Percentiles rank a stretch among this genome's conserved stretches.
Evolutionary conservation across 2,329 filamentous ascomycete species (phyloP).

Genomic region (Stagonosporopsis cucurbitacearum): DNA sequence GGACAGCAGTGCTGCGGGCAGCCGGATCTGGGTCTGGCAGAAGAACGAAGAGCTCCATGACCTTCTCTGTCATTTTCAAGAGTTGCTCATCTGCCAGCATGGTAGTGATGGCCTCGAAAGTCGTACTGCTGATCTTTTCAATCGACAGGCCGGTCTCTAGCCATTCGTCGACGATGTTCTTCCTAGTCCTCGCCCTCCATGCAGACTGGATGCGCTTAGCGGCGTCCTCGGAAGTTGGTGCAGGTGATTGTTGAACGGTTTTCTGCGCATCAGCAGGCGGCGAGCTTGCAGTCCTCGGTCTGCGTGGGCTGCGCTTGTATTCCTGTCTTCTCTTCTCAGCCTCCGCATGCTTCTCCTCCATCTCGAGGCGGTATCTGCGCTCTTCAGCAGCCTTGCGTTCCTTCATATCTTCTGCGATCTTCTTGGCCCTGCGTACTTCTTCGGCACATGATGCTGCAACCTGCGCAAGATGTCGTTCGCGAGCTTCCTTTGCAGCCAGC

Average conservation of each 20-base stretch:
- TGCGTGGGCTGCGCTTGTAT: slow-evolving; percentile 62
- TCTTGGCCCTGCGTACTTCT: slow-evolving; percentile 82
- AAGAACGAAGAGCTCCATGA: slow-evolving; percentile 73
- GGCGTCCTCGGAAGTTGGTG: slow-evolving; percentile 66
- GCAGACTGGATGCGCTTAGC: slow-evolving; percentile 71
- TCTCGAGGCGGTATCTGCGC: slow-evolving; percentile 71
- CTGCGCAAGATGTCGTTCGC: slow-evolving; percentile 81
- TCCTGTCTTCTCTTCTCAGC: slow-evolving; percentile 72
- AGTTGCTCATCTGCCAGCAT: slow-evolving; percentile 72
- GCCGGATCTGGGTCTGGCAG: slow-evolving; percentile 63
- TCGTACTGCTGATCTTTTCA: slow-evolving; percentile 71
- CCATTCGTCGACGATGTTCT: slow-evolving; percentile 69
- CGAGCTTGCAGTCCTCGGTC: slow-evolving; percentile 63
- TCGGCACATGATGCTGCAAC: slow-evolving; percentile 82
- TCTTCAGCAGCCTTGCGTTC: slow-evolving; percentile 79
- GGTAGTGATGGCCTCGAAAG: slow-evolving; percentile 75
- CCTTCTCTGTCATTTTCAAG: slow-evolving; percentile 67
- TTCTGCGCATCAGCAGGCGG: slow-evolving; percentile 54
- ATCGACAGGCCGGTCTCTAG: slow-evolving; percentile 71
- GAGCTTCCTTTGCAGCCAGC: slow-evolving; percentile 76
- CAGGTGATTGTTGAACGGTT: slow-evolving; percentile 24
- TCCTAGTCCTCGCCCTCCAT: slow-evolving; percentile 68
- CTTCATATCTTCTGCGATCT: slow-evolving; percentile 81
- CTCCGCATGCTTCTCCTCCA: slow-evolving; percentile 81
- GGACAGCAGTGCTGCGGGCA: slow-evolving; percentile 69